Conservation (phyloP, 257 asterid genomes). For the Catharanthus roseus region DNA sequence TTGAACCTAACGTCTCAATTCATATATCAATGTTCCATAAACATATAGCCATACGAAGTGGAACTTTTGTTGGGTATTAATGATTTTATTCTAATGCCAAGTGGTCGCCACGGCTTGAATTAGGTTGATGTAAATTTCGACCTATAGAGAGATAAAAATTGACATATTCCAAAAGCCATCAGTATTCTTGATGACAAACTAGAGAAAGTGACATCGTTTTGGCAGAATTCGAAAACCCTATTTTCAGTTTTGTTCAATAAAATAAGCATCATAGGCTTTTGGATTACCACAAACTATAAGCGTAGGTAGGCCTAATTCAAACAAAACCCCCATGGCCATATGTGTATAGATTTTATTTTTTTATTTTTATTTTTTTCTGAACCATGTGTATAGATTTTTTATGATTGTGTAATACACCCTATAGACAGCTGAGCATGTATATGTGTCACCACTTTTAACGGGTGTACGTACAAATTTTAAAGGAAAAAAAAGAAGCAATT, state of each 20-base stretch:
- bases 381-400: no score
- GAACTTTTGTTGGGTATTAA: not conserved
- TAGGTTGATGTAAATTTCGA: not conserved
- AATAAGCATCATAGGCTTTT: not conserved
- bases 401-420: no score
- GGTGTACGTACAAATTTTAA: no score
- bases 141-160: not conserved
- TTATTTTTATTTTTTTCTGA: no score
- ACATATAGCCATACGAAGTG: not conserved
- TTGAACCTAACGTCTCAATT: no score
- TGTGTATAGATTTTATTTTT: no score
- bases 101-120: not conserved
- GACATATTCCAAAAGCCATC: not conserved
- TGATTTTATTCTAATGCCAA: not conserved
- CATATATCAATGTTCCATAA: no score
- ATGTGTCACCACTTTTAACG: no score
- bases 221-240: not conserved
- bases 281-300: not conserved
- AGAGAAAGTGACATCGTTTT: not conserved
- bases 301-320: no score
- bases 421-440: no score
- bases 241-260: not conserved
- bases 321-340: not conserved
- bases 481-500: no score
- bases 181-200: not conserved